Conservation (phyloP, 2,329 filamentous ascomycete species). For the Domatiomyces catenatus region DNA sequence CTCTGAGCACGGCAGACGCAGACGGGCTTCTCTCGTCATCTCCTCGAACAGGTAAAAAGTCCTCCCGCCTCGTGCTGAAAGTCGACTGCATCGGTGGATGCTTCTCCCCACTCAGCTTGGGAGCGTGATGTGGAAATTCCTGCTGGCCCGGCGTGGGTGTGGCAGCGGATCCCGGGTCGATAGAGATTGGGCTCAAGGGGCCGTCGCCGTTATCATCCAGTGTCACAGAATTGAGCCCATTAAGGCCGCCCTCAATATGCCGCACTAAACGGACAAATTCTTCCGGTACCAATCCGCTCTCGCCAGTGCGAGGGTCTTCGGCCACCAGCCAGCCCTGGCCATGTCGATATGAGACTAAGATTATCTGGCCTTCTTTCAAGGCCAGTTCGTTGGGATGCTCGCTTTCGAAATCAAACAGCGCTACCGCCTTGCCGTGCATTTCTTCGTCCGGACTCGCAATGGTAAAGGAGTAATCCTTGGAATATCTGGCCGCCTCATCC, state of each 20-base stretch:
- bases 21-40: neutral
- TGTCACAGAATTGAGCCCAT: conserved; percentile 49
- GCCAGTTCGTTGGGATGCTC: conserved; percentile 96
- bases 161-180: conserved; percentile 20
- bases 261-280: conserved; percentile 86
- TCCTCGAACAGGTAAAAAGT: conserved; percentile 19
- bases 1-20: neutral
- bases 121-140: conserved; percentile 6
- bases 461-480: conserved; percentile 83
- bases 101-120: conserved; percentile 18
- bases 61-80: conserved; percentile 37
- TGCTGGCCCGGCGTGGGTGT: conserved; percentile 11
- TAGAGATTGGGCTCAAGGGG: conserved; percentile 43
- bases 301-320: conserved; percentile 82
- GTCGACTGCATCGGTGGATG: conserved; percentile 34
- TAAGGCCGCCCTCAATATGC: conserved; percentile 83
- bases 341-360: conserved; percentile 89
- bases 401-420: conserved; percentile 82
- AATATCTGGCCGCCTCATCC: conserved; percentile 53
- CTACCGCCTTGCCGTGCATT: conserved; percentile 92
- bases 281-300: conserved; percentile 89
- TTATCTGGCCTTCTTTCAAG: conserved; percentile 84
- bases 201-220: conserved; percentile 26
- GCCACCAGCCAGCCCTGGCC: conserved; percentile 96
- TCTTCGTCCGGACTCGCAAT: conserved; percentile 93